Conservation (phyloP, 2,329 filamentous ascomycete genomes). For the Colletotrichum sp. region DNA sequence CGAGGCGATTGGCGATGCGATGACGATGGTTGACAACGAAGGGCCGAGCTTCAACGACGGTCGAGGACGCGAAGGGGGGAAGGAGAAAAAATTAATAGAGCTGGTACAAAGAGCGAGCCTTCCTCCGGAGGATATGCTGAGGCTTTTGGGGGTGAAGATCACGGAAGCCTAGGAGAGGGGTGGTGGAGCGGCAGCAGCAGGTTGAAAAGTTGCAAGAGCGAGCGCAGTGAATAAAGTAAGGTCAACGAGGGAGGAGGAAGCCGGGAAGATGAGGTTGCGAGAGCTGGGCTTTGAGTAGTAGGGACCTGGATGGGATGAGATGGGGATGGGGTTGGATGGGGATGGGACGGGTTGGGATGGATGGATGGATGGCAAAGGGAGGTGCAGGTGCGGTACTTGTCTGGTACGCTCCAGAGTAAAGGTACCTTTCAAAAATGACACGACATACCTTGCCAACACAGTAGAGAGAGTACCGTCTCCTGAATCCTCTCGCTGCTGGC, state of each 20-base stretch:
- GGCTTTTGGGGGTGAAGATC: not conserved
- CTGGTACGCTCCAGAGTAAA: not conserved
- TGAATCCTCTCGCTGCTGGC: not conserved
- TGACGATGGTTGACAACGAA: not conserved
- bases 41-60: not conserved
- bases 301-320: not conserved
- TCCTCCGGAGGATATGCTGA: not conserved
- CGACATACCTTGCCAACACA: not conserved
- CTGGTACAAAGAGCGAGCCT: not conserved
- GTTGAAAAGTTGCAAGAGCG: constrained; percentile 8
- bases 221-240: constrained; percentile 7
- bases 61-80: not conserved
- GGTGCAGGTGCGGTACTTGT: not conserved
- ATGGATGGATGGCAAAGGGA: not conserved
- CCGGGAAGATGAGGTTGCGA: not conserved
- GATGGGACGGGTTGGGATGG: not conserved
- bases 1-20: not conserved
- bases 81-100: constrained; percentile 1
- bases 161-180: not conserved
- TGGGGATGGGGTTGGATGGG: not conserved
- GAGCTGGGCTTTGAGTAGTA: not conserved
- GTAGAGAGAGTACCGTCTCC: not conserved
- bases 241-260: not conserved
- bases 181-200: not conserved
- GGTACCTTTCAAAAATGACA: constrained; percentile 9